phyloP scores from a whole-genome alignment of 163 green algal genomes.

The Chlorella variabilis region DNA sequence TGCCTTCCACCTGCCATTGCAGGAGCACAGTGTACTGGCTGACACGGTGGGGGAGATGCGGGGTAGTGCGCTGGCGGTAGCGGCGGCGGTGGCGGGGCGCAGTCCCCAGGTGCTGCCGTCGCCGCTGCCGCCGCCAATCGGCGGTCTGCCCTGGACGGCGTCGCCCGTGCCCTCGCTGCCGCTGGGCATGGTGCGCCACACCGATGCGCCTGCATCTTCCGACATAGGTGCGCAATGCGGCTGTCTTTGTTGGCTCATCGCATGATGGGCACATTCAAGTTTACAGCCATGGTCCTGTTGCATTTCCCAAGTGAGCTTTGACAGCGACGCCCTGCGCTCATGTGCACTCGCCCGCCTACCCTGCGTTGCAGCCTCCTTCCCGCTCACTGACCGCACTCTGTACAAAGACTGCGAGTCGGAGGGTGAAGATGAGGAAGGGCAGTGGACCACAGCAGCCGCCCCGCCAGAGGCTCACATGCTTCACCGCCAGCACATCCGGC shows the following conservation, averaged over 20 bases:
- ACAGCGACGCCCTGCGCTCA: not conserved
- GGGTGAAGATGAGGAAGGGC: not conserved
- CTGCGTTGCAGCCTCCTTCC: constrained; percentile 15
- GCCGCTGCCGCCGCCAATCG: no score
- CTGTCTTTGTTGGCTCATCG: no score
- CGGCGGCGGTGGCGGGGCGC: constrained; percentile 10
- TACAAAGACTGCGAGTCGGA: not conserved
- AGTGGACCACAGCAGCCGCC: no score
- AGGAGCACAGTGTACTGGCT: not conserved
- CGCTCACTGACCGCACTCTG: constrained; percentile 4
- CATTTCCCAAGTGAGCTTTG: no score
- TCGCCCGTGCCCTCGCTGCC: constrained; percentile 1
- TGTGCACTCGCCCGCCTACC: not conserved
- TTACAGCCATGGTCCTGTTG: no score
- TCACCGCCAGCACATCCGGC: not conserved
- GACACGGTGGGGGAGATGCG: constrained; percentile 12
- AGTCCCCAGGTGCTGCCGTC: not conserved
- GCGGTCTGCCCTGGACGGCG: not conserved
- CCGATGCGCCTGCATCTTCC: no score
- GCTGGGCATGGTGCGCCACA: not conserved
- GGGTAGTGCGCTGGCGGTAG: constrained; percentile 1
- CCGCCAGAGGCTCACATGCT: not conserved
- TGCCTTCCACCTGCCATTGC: not conserved
- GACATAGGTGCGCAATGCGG: not conserved
- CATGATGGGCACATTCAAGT: not conserved